These are phyloP conservation scores for Ceratobasidium sp. DNA, from an alignment of 1,284 basidiomycete genomes.

Conservation along the genomic window DNA sequence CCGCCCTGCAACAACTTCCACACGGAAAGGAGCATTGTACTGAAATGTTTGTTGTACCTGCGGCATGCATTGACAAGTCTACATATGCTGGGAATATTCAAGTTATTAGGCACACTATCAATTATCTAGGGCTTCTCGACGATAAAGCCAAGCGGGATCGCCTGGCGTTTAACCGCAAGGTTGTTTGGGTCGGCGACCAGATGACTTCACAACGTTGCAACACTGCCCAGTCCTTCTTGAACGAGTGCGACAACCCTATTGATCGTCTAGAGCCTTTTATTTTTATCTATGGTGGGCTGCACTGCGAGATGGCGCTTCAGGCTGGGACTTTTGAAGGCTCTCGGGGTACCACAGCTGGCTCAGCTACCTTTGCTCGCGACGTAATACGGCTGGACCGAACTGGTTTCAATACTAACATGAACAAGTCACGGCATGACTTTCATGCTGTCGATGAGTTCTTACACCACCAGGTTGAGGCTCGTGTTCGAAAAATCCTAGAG, in stretches of 20 bases:
- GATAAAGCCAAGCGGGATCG: neutral
- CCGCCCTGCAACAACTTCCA: neutral
- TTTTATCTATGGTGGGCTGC: neutral
- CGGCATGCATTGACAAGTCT: neutral
- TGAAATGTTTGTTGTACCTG: neutral
- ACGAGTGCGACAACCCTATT: neutral
- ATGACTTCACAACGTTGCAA: neutral
- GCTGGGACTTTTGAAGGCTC: neutral
- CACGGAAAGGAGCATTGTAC: constrained; percentile 1
- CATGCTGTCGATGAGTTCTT: neutral
- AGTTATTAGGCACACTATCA: neutral
- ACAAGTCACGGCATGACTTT: constrained; percentile 9
- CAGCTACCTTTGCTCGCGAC: neutral
- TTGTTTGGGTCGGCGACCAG: constrained; percentile 9
- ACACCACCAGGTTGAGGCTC: neutral
- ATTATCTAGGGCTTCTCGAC: neutral
- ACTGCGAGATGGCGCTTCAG: neutral
- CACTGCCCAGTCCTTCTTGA: neutral
- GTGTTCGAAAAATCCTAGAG: neutral
- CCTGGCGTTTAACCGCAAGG: neutral
- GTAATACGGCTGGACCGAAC: neutral
- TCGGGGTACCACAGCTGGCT: neutral
- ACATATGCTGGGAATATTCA: neutral
- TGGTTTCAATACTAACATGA: neutral
- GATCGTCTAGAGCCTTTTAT: neutral